These are phyloP conservation scores for Pythium brachiatum DNA, from an alignment of 352 stramenopile species.

Conservation along the genomic window DNA sequence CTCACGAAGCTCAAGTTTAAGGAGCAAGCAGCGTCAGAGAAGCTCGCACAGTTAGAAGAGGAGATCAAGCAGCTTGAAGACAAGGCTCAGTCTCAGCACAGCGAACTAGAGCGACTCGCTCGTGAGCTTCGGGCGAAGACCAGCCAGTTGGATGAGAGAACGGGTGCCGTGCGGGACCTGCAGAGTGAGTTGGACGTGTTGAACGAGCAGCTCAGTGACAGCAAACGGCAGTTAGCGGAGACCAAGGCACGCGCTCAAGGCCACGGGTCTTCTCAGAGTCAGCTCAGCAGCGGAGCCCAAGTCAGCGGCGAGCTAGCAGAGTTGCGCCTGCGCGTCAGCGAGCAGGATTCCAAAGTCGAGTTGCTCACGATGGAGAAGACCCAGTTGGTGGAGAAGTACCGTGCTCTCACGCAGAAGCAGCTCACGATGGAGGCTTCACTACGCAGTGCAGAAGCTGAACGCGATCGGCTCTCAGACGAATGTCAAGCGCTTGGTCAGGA, in stretches of 20 bases:
- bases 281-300: not conserved
- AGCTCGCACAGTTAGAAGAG: slow-evolving; percentile 29
- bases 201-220: slow-evolving; percentile 29
- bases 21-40: slow-evolving; percentile 37
- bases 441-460: slow-evolving; percentile 16
- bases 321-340: slow-evolving; percentile 25
- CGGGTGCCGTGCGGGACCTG: slow-evolving; percentile 21
- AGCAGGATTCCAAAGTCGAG: slow-evolving; percentile 30
- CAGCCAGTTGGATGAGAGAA: slow-evolving; percentile 27
- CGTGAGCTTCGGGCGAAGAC: slow-evolving; percentile 24
- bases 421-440: slow-evolving; percentile 17
- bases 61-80: slow-evolving; percentile 29
- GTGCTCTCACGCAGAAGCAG: slow-evolving; percentile 27
- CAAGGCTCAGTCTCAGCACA: slow-evolving; percentile 20
- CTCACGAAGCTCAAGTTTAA: slow-evolving; percentile 40
- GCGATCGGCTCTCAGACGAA: slow-evolving; percentile 23
- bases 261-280: not conserved
- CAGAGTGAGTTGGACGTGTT: slow-evolving; percentile 30
- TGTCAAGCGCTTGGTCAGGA: slow-evolving; percentile 21
- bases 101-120: slow-evolving; percentile 18
- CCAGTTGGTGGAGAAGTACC: slow-evolving; percentile 34
- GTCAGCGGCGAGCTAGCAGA: slow-evolving; percentile 13
- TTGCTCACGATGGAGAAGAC: slow-evolving; percentile 28
- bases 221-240: slow-evolving; percentile 23
- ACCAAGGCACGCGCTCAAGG: slow-evolving; percentile 6